Base-by-base conservation (phyloP, 257 asterid genomes). In the Solanum etuberosum region DNA sequence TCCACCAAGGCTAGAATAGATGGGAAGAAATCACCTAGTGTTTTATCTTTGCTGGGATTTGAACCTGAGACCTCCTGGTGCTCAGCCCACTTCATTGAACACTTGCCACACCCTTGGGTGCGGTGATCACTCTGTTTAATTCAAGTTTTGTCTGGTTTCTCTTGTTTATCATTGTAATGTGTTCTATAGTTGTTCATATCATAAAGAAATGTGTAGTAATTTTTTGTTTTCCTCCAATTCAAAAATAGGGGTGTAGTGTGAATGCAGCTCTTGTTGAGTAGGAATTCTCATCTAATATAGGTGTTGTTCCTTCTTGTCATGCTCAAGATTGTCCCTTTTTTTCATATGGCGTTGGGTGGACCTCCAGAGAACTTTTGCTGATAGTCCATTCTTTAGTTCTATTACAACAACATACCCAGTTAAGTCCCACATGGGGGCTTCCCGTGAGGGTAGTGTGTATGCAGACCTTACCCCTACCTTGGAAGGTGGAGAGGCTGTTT, bases 111-210 rank as follows among this genome's bases (percentile, higher is more conserved):
- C 63, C 11, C 63, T 54, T 54, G 63, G 63, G 25, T 54, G 5
- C 11, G 25, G 5, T 54, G 63, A 20, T 54, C 25, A 7, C 63
- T 54, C 25, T 0, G 1, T 20, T 51, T 16, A 0, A 0, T 11
- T 74, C 57, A 21, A 0, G 3, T n/a, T 74, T 11, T 21, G 34
- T 74, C 23, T 38, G 57, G 83, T 74, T 38, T 74, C 34, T 23
- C 23, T 38, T 7, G 59, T 40, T n/a, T 76, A 23, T n/a, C 23
- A 0, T 25, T 10, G 32, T 21, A 12, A 74, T 37, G 21, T 40
- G 34, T n/a, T 76, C 6, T n/a, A 40, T 74, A 38, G 59, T 38
- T 38, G 57, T 74, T 74, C 1, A 76, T 14, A 23, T 76, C 23
- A 38, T 1, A 12, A 23, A 40, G 59, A 38, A 38, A 76, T 40